Base-by-base conservation (phyloP, 345 rosid species). In the Hibiscus tridactylites region DNA sequence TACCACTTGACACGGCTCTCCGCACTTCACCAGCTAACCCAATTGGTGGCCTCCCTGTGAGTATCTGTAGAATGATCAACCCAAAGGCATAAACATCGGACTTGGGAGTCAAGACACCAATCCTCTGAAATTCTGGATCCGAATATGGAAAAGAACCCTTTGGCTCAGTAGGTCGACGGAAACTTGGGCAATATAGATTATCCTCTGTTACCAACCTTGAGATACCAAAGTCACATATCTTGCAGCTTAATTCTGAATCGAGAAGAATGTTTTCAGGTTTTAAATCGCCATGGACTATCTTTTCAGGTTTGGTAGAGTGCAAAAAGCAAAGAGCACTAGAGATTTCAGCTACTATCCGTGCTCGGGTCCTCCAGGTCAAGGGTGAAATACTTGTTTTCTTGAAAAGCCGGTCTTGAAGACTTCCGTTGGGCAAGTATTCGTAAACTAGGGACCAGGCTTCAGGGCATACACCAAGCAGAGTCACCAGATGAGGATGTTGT, bases 321-420 rank as follows among this genome's bases (percentile, higher is more conserved):
- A 91, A 75, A 78, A 88, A 91, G 83, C 91, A 87, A 76, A 91
- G 86, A 17, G 88, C 91, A 65, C 88, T 87, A 0, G 96, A 71
- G 59, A 88, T 82, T 81, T 90, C 91, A 70, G 90, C 83, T 64
- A 84, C 77, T 26, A 87, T 85, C 52, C 83, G 84, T 16, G 80
- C 79, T 67, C 91, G 85, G 21, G 63, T 71, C 83, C 82, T 79
- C 91, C 96, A 90, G 16, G 81, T 68, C 78, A 88, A 77, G 58
- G 91, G 79, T 75, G 86, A 69, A 50, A 68, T 9, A 64, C 79
- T 86, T 74, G 76, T 79, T 82, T 85, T 87, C 52, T 44, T 74
- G 76, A 83, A 82, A 69, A 90, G 83, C 65, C 69, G 80, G 39
- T 83, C 90, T 58, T 82, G 82, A 71, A 91, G 90, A 72, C 83